Evolutionary conservation across 108 stramenopile genomes (phyloP).

Genomic region (Cyclotella baltica): DNA sequence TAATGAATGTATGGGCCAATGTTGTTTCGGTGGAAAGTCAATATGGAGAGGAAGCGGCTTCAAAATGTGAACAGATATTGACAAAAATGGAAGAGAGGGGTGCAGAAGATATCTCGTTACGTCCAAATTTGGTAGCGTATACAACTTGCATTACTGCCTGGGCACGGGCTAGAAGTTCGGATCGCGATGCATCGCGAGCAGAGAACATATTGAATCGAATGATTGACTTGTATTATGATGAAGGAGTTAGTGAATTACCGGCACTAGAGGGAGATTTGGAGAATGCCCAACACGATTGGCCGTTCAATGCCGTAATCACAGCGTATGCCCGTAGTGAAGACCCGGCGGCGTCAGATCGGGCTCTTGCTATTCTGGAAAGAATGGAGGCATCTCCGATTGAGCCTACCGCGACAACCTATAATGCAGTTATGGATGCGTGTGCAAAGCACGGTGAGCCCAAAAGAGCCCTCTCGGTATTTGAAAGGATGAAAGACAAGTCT

Average conservation of each 20-base stretch:
- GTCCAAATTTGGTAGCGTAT: constrained; percentile 46
- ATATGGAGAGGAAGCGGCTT: constrained; percentile 40
- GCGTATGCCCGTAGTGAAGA: constrained; percentile 55
- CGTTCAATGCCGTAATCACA: constrained; percentile 63
- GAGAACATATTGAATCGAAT: constrained; percentile 54
- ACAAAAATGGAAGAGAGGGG: constrained; percentile 45
- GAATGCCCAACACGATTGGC: constrained; percentile 53
- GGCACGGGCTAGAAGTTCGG: constrained; percentile 24
- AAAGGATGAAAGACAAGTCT: constrained; percentile 31
- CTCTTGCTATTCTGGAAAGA: constrained; percentile 50
- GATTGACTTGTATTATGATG: constrained; percentile 47
- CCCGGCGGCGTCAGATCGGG: constrained; percentile 46
- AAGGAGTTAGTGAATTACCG: constrained; percentile 21
- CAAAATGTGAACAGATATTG: constrained; percentile 42
- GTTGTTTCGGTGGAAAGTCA: constrained; percentile 22
- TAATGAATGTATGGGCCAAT: constrained; percentile 67
- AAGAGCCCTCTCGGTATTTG: constrained; percentile 39
- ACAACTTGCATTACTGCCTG: constrained; percentile 43
- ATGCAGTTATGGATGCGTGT: constrained; percentile 54
- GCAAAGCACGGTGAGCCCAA: constrained; percentile 54
- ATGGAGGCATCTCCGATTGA: constrained; percentile 38
- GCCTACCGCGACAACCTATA: constrained; percentile 45
- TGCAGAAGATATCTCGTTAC: constrained; percentile 29
- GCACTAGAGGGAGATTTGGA: constrained; percentile 36
- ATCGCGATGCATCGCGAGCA: constrained; percentile 47